Percentiles rank a stretch among this genome's conserved stretches.
Conservation (phyloP, 306 rosid species). For the Vicia sativa region DNA sequence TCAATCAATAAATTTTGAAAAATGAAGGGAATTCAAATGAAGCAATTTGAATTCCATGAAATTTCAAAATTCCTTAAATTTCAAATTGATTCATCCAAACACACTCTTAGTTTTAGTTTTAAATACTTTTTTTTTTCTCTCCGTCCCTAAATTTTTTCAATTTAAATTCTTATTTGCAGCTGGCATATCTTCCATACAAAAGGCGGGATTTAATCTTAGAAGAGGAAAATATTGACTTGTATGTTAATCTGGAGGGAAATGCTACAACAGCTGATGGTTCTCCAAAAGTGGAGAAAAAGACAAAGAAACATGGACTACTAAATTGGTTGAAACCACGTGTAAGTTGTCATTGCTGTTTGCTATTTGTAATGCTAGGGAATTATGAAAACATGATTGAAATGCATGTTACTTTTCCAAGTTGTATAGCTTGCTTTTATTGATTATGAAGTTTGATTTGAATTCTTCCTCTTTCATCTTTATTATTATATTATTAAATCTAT, state of each 20-base stretch:
- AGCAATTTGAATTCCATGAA: too few species aligned
- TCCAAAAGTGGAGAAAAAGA: slow-evolving; percentile 80
- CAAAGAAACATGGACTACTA: slow-evolving; percentile 86
- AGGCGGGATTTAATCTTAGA: slow-evolving; percentile 88
- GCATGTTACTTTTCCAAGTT: slow-evolving; percentile 13
- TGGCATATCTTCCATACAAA: slow-evolving; percentile 95
- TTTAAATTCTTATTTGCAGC: slow-evolving; percentile 58
- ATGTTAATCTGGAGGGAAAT: slow-evolving; percentile 79
- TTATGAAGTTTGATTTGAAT: slow-evolving; percentile 28
- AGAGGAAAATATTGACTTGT: slow-evolving; percentile 79
- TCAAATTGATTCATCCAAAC: too few species aligned
- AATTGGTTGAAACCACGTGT: slow-evolving; percentile 96
- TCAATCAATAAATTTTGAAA: too few species aligned
- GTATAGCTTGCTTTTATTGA: slow-evolving; percentile 27
- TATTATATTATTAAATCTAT: slow-evolving; percentile 12
- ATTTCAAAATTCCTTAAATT: too few species aligned
- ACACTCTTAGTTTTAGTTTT: too few species aligned
- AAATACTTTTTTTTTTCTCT: background rate
- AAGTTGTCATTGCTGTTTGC: slow-evolving; percentile 42
- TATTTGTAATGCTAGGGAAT: slow-evolving; percentile 20
- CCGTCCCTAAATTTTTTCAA: slow-evolving; percentile 29
- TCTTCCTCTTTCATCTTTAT: slow-evolving; percentile 28
- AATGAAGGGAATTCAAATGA: too few species aligned
- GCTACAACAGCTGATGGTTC: slow-evolving; percentile 60
- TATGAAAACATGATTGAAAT: slow-evolving; percentile 18